Percentiles rank a stretch among this genome's conserved stretches.
Evolutionary conservation across 1,139 yeast genomes (phyloP).

Genomic region (Arxiozyma heterogenica): DNA sequence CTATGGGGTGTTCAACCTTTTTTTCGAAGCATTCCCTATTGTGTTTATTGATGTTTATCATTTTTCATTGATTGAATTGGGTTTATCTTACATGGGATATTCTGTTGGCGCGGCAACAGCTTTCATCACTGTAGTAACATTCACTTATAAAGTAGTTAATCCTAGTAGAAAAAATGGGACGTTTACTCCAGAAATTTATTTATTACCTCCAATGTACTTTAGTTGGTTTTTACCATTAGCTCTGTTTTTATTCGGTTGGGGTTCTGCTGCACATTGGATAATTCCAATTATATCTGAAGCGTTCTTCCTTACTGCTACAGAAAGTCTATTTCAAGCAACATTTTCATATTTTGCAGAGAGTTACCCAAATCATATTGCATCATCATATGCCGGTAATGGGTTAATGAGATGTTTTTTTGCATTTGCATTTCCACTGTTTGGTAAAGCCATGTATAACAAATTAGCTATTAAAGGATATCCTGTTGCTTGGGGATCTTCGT

Average conservation of each 20-base stretch:
- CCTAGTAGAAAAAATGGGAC: constrained; percentile 10
- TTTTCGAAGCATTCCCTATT: constrained; percentile 56
- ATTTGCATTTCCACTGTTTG: constrained; percentile 56
- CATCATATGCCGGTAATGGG: constrained; percentile 51
- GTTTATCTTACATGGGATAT: constrained; percentile 18
- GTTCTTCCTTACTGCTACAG: constrained; percentile 34
- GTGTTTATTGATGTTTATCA: constrained; percentile 38
- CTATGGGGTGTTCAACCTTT: constrained; percentile 47
- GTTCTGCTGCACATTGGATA: constrained; percentile 40
- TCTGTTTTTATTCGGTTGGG: constrained; percentile 35
- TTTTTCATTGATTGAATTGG: constrained; percentile 33
- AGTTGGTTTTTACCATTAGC: constrained; percentile 15
- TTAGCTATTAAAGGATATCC: constrained; percentile 40
- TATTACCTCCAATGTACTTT: constrained; percentile 13
- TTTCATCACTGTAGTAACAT: constrained; percentile 9
- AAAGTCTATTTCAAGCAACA: constrained; percentile 37
- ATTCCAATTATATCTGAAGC: constrained; percentile 36
- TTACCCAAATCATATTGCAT: constrained; percentile 41
- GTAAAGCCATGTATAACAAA: constrained; percentile 41
- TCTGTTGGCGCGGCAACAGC: constrained; percentile 18
- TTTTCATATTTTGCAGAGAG: constrained; percentile 29
- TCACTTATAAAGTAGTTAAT: constrained; percentile 8
- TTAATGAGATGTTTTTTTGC: constrained; percentile 42
- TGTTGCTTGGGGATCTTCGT: constrained; percentile 48
- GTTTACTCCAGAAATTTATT: constrained; percentile 15